Base-by-base conservation (phyloP, 2,329 filamentous ascomycete species). In the Zasmidium cellare region DNA sequence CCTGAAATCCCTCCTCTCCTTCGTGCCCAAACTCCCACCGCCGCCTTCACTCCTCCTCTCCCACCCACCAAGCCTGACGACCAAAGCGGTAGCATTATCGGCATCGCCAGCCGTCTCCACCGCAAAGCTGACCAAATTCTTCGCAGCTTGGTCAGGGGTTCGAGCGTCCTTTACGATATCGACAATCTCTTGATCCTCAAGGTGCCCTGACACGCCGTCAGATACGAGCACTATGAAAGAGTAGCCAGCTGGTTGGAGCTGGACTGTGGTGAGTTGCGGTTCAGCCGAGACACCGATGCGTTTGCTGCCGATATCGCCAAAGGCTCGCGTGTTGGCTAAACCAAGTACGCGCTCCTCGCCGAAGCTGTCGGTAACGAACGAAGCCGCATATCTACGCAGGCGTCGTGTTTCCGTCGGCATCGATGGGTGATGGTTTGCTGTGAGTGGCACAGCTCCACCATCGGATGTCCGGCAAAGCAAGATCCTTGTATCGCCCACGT, bases 261-360 rank as follows among this genome's bases (percentile, higher is more conserved):
- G 90, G 12, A 92, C 79, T 35, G 89, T 86, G 1, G 84, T 86
- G 60, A 97, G 86, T 70, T 97, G 92, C 0, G 94, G 94, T 75
- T 99, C 94, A 1, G 94, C 94, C 3, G 89, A 92, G 12, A 99
- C 93, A 24, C 94, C 94, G 53, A 97, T 88, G 53, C 93, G 89
- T 76, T 99, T 99, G 57, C 87, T 90, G 31, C 84, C 84, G 76
- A 97, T 91, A 77, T 99, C 94, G 23, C 94, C 94, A 72, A 99
- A 97, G 3, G 94, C 84, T 25, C 94, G 89, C 28, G 91, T 96
- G 76, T 99, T 99, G 66, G 94, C 94, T 0, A 99, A 82, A 0
- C 94, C 93, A 14, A 87, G 87, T 74, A 99, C 94, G 66, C 94
- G 91, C 76, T 97, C 92, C 76, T 99, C 94, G 70, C 94, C 94